Evolutionary conservation across 352 stramenopile genomes (phyloP), one percentile per base, ranked within the genome.

Genomic region (Phytopythium litorale): DNA sequence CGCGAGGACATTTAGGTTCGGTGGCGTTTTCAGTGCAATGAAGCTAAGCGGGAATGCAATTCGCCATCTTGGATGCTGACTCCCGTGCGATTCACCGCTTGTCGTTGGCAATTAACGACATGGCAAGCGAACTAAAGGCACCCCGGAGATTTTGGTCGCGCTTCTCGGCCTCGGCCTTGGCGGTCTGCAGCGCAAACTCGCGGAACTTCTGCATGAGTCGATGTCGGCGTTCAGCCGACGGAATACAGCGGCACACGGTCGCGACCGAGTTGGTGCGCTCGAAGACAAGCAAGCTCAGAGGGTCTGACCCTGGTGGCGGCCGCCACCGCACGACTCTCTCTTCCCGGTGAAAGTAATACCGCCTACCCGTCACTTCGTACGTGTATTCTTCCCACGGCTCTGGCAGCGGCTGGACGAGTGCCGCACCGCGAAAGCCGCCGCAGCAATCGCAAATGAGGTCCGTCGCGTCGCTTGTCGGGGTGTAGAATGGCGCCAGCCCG

Each of bases 151-250:
- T 58, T 3, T 68, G 63, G 46, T 84, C 75, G 7, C 73, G 73
- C 43, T 78, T 81, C 28, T 81, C 70, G 2, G 65, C 62, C 45
- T 87, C 68, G 19, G 56, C 55, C 9, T 56, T 63, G 2, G 76
- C 76, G 11, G 75, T 76, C 16, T 78, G 64, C 30, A 75, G 48
- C 8, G 78, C 75, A 45, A 82, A 76, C 56, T 78, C 70, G 43
- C 68, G 67, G 37, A 88, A 85, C 56, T 87, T 83, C 38, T 84
- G 66, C 73, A 86, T 81, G 15, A 83, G 70, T n/a, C 74, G 70
- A 1, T 60, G 40, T 0, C 78, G 75, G 9, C 73, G 64, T 30
- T 87, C 75, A 25, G 70, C 69, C 32, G 81, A 87, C 38, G 76
- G 81, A 15, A 84, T 87, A 48, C 78, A 90, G 55, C 62, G 75